phyloP scores from a whole-genome alignment of 305 asterid genomes.

The Fraxinus floribunda region DNA sequence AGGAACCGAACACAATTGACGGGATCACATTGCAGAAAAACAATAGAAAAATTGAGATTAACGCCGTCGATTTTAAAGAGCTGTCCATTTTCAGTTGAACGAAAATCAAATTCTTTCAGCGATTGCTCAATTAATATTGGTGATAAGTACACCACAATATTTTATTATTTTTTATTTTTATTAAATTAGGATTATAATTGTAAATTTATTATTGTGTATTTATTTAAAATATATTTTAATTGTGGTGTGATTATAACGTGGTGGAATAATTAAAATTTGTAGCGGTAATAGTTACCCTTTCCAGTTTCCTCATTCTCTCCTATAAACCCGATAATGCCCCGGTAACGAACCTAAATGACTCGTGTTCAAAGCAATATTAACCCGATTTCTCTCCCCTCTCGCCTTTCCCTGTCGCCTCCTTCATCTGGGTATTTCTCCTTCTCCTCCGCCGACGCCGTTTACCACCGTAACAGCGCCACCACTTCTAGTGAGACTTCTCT shows the following conservation, averaged over 20 bases:
- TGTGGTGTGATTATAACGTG: too few relatives aligned
- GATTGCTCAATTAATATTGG: too few relatives aligned
- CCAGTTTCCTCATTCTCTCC: not conserved
- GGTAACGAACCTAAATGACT: not conserved
- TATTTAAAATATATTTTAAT: too few relatives aligned
- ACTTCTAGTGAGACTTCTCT: not conserved
- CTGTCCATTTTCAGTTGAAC: conserved; percentile 30
- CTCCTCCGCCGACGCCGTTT: conserved; percentile 13
- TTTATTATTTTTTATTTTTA: too few relatives aligned
- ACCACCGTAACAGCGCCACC: not conserved
- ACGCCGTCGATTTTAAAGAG: conserved; percentile 17
- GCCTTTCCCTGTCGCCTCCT: not conserved
- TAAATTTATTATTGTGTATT: too few relatives aligned
- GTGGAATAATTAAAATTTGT: too few relatives aligned
- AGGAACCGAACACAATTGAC: conserved; percentile 37
- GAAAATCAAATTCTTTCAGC: not conserved
- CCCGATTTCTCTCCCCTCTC: conserved; percentile 10
- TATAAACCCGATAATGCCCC: not conserved
- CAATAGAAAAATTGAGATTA: conserved; percentile 30
- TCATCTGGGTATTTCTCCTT: conserved; percentile 3
- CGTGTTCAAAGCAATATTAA: conserved; percentile 10
- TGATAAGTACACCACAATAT: too few relatives aligned
- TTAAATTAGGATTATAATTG: too few relatives aligned
- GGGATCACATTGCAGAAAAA: conserved; percentile 33
- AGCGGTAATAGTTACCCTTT: too few relatives aligned